Conservation (phyloP, 1,284 basidiomycete genomes). For the Cronartium ribicola region DNA sequence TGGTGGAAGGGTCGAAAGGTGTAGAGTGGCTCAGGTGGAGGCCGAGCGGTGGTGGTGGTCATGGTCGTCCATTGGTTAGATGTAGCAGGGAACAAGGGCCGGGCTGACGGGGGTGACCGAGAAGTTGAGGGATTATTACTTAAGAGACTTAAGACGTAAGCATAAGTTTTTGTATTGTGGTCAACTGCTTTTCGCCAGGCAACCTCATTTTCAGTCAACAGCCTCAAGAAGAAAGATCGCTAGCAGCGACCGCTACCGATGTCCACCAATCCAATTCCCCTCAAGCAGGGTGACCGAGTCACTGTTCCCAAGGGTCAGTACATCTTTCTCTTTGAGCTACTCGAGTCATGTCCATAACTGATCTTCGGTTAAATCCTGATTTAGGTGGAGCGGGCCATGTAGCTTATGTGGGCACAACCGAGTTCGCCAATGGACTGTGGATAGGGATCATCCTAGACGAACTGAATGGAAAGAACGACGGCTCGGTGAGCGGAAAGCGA, state of each 20-base stretch:
- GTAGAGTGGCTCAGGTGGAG: conserved; percentile 8
- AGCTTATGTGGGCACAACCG: conserved; percentile 75
- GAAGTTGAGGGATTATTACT: neutral
- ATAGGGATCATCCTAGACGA: conserved; percentile 62
- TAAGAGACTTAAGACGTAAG: neutral
- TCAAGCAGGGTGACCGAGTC: conserved; percentile 36
- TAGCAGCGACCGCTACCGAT: neutral
- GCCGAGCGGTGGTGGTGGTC: conserved; percentile 9
- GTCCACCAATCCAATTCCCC: neutral
- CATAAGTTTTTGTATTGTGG: neutral
- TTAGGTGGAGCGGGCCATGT: conserved; percentile 71
- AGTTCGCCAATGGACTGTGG: conserved; percentile 87
- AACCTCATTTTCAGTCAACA: neutral
- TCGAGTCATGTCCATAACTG: neutral
- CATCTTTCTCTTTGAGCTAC: neutral
- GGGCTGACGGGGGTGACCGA: no score
- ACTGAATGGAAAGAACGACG: conserved; percentile 89
- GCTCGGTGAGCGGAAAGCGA: conserved; percentile 70
- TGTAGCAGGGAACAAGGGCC: neutral
- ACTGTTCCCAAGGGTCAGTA: conserved; percentile 21
- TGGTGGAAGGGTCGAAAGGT: conserved; percentile 5
- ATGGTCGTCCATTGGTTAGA: neutral
- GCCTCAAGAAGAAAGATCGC: no score
- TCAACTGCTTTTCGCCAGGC: neutral
- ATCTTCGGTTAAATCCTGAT: neutral